Evolutionary conservation across 805 yeast genomes (phyloP).

Genomic region (Kazachstania taianensis): DNA sequence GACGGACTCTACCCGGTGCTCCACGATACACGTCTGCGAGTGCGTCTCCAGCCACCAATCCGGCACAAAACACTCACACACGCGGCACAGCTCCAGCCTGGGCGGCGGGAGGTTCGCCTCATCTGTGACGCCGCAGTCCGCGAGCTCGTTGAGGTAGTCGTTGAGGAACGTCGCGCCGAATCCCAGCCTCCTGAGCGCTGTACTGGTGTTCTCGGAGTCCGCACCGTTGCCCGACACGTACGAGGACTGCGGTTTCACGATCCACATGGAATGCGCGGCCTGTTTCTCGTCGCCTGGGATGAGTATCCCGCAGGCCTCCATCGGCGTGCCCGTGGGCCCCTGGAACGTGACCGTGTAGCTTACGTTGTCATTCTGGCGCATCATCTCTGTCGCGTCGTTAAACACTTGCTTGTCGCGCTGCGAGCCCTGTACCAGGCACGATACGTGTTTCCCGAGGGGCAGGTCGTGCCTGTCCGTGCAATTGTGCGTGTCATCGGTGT

Average conservation of each 20-base stretch:
- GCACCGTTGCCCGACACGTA: conserved; percentile 33
- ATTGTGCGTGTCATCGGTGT: too few species aligned
- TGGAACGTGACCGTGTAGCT: conserved; percentile 66
- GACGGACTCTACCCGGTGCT: conserved; percentile 71
- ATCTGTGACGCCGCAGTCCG: conserved; percentile 50
- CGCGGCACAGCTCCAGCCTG: conserved; percentile 72
- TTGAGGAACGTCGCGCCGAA: conserved; percentile 83
- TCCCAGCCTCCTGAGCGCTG: conserved; percentile 59
- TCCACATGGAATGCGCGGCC: conserved; percentile 88
- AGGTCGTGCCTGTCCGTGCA: not conserved
- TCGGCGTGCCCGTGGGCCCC: conserved; percentile 40
- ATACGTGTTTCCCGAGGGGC: conserved; percentile 35
- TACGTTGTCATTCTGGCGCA: conserved; percentile 56
- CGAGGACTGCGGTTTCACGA: conserved; percentile 49
- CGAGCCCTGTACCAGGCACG: conserved; percentile 54
- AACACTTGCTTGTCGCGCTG: conserved; percentile 59
- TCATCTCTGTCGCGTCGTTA: conserved; percentile 54
- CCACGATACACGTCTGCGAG: conserved; percentile 76
- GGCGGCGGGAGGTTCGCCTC: conserved; percentile 68
- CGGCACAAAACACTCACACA: conserved; percentile 85
- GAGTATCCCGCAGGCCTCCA: conserved; percentile 91
- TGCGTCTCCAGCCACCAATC: conserved; percentile 96
- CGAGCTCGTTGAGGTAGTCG: conserved; percentile 47
- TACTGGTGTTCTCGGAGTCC: conserved; percentile 1
- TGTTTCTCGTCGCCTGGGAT: conserved; percentile 39